phyloP scores from a whole-genome alignment of 1,284 basidiomycete species.

The Prillingera fragicola region DNA sequence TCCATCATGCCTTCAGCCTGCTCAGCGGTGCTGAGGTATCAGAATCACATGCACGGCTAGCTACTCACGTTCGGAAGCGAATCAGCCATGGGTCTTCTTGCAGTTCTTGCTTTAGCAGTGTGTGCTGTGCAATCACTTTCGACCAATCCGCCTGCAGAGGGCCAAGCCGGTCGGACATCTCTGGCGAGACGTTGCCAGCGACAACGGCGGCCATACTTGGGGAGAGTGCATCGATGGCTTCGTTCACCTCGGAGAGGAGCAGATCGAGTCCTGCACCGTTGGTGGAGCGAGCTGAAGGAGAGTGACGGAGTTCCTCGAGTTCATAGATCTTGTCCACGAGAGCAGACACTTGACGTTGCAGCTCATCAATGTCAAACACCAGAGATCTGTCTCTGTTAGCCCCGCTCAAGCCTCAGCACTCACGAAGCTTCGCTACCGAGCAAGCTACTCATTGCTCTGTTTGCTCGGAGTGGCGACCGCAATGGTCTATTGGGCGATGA shows the following conservation, averaged over 20 bases:
- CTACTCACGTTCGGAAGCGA: constrained; percentile 76
- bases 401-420: too few species aligned
- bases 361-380: constrained; percentile 13
- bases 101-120: constrained; percentile 76
- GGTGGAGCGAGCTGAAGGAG: constrained; percentile 50
- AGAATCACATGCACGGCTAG: not conserved
- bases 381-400: constrained; percentile 6
- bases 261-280: constrained; percentile 34
- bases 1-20: constrained; percentile 97
- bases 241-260: constrained; percentile 18
- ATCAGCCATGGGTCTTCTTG: constrained; percentile 94
- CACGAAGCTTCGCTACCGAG: constrained; percentile 4
- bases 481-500: constrained; percentile 8
- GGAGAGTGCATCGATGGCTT: constrained; percentile 9
- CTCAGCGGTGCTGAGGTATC: constrained; percentile 49
- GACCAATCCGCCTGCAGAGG: constrained; percentile 61
- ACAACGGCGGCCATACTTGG: constrained; percentile 7
- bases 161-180: not conserved
- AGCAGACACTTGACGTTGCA: constrained; percentile 21
- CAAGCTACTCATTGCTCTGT: not conserved
- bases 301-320: constrained; percentile 38
- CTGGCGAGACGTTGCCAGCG: not conserved
- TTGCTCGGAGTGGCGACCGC: constrained; percentile 5
- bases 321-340: constrained; percentile 33
- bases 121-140: constrained; percentile 69